Evolutionary conservation across 1,139 yeast species (phyloP), one percentile per base, ranked within the genome.

Genomic region (Taiozyma sp.): DNA sequence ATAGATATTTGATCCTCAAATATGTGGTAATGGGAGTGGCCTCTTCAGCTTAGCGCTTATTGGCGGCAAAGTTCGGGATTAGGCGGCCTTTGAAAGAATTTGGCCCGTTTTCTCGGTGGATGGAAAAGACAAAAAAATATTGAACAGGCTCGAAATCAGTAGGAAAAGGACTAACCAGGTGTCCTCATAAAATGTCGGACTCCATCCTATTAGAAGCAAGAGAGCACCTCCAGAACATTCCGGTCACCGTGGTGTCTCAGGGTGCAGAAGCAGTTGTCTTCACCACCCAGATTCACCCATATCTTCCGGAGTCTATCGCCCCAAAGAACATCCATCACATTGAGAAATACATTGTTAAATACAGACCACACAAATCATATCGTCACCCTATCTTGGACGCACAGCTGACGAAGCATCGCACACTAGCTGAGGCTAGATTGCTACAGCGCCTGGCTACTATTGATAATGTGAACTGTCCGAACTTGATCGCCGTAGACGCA

Each of bases 231-330:
- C 74, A 78, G 2, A 70, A 76, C 48, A 70, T 83, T 36, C 79
- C 82, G 4, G 60, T 84, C 13, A 63, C 68, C 3, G 74, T 83
- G 43, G 72, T 89, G 2, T 87, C 96, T 0, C 98, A 92, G 65
- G 98, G 98, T n/a, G 97, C 98, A 0, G 98, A 92, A 65, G 97
- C 97, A 0, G 75, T 89, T 24, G 93, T 91, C 2, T 89, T 87
- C 66, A 69, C 74, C 34, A 79, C 95, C 0, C 53, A 66, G 0
- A 66, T 68, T 3, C 97, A 90, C 66, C 97, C 97, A 16, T 91
- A 85, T 64, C 64, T 76, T 2, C 51, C 14, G 36, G 40, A 8
- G 45, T 54, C 50, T n/a, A 45, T 54, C 51, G n/a, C 57, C 46
- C 47, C 68, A 63, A 43, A 48, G 55, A 44, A 59, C 48, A 45